Evolutionary conservation across 2,329 filamentous ascomycete species (phyloP), one percentile per base, ranked within the genome.

Genomic region (Colletotrichum sp.): DNA sequence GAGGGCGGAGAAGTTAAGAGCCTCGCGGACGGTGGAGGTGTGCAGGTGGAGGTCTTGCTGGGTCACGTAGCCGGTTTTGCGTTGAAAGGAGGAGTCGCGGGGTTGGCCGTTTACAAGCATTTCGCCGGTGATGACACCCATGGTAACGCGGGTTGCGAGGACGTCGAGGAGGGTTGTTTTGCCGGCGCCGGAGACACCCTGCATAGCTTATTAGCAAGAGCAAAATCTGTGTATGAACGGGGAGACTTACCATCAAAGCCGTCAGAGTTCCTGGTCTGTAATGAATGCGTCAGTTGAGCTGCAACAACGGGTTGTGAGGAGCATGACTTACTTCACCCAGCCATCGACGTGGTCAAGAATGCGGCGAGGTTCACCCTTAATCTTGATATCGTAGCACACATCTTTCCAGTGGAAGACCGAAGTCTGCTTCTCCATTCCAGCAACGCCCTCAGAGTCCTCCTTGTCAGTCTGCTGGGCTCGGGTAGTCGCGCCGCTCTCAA

Each of bases 91-190:
- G 5, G 88, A 87, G 77, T 94, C 92, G 30, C 92, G 90, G 57
- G 89, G 90, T 24, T 87, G 87, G 8, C 93, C 93, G 79, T 95
- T 92, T 12, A 95, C 92, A 12, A 93, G 84, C 87, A 95, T 94
- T 76, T 94, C 90, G 72, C 94, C 94, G 21, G 88, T 89, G 16
- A 95, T 92, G 30, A 95, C 90, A 81, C 94, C 94, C 89, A 95
- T 94, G 1, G 93, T 95, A 3, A 93, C 92, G 80, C 94, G 92
- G 55, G 91, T 93, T n/a, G 94, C 94, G 66, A 95, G 88, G 5
- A 93, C 93, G 82, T 95, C 93, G 24, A 96, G 86, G 18, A 96
- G 88, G 1, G 94, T 95, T 0, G 94, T 95, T 82, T 95, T 96
- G 63, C 94, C 94, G 28, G 94, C 94, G 77, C 94, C 93, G 52